Conservation (phyloP, 306 rosid genomes). For the Prunus salicina region DNA sequence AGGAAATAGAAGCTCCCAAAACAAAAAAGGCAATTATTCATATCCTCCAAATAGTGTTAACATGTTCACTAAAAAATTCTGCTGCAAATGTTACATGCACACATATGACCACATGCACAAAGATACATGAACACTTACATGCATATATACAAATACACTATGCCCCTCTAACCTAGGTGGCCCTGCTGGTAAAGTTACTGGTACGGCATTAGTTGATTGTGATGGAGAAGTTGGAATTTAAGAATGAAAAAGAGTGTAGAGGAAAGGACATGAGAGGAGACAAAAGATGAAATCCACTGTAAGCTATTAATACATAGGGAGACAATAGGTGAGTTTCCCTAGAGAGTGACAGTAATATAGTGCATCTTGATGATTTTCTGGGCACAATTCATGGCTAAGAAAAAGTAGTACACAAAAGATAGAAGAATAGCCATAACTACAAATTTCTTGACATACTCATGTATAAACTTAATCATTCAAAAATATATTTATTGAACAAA, state of each 20-base stretch:
- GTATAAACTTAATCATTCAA: background rate
- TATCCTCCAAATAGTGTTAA: background rate
- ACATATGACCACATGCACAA: background rate
- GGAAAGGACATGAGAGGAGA: background rate
- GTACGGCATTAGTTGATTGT: background rate
- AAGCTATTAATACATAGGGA: background rate
- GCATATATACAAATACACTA: background rate
- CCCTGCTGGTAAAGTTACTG: background rate
- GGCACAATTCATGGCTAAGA: background rate
- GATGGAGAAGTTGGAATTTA: background rate
- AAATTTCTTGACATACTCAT: background rate
- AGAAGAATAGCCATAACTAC: background rate
- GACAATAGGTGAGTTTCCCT: background rate
- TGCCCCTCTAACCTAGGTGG: background rate
- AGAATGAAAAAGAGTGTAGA: background rate
- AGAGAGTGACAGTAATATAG: background rate
- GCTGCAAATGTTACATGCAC: background rate
- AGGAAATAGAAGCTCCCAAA: background rate
- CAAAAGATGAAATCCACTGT: background rate
- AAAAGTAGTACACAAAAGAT: no score
- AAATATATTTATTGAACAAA: constrained; percentile 1
- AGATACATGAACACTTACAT: background rate
- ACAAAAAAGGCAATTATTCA: background rate
- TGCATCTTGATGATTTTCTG: background rate
- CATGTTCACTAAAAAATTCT: background rate